Percentiles rank a stretch among this genome's conserved stretches.
phyloP scores from a whole-genome alignment of 2,329 filamentous ascomycete genomes.

The Arthrinium phaeospermum region DNA sequence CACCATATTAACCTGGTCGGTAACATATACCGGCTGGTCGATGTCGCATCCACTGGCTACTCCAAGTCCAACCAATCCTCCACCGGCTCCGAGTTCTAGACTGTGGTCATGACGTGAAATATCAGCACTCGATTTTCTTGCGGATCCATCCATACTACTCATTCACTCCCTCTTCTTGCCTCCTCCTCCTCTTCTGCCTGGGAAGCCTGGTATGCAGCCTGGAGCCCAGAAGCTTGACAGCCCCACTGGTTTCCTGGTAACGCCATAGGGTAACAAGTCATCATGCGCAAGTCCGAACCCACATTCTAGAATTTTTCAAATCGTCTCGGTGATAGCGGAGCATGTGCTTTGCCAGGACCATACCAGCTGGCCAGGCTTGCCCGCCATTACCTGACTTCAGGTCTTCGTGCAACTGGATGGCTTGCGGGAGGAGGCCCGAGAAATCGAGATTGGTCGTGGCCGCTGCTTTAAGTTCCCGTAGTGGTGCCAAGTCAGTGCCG shows the following conservation, averaged over 20 bases:
- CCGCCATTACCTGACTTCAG: slow-evolving; percentile 88
- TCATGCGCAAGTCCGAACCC: slow-evolving; percentile 42
- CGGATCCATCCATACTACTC: slow-evolving; percentile 6
- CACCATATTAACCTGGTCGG: slow-evolving; percentile 87
- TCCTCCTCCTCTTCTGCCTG: not conserved
- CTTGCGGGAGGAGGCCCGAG: slow-evolving; percentile 72
- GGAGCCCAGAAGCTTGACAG: not conserved
- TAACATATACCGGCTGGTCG: slow-evolving; percentile 71
- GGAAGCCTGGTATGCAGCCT: not conserved
- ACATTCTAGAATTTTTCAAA: slow-evolving; percentile 75
- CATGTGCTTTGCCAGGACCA: slow-evolving; percentile 87
- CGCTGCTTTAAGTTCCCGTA: slow-evolving; percentile 63
- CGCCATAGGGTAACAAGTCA: slow-evolving; percentile 5
- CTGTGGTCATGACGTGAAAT: slow-evolving; percentile 49
- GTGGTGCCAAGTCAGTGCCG: slow-evolving; percentile 62
- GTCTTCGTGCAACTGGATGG: slow-evolving; percentile 83
- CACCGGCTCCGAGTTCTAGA: slow-evolving; percentile 90
- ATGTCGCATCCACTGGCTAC: slow-evolving; percentile 63
- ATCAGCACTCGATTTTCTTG: slow-evolving; percentile 18
- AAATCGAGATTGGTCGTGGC: slow-evolving; percentile 65
- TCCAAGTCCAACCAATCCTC: slow-evolving; percentile 79
- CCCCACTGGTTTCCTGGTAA: slow-evolving; percentile 2
- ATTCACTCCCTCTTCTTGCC: not conserved
- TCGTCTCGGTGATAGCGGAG: slow-evolving; percentile 72
- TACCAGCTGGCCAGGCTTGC: slow-evolving; percentile 91